Base-by-base conservation (phyloP, 2,329 filamentous ascomycete species). In the Ophiostoma fasciatum region DNA sequence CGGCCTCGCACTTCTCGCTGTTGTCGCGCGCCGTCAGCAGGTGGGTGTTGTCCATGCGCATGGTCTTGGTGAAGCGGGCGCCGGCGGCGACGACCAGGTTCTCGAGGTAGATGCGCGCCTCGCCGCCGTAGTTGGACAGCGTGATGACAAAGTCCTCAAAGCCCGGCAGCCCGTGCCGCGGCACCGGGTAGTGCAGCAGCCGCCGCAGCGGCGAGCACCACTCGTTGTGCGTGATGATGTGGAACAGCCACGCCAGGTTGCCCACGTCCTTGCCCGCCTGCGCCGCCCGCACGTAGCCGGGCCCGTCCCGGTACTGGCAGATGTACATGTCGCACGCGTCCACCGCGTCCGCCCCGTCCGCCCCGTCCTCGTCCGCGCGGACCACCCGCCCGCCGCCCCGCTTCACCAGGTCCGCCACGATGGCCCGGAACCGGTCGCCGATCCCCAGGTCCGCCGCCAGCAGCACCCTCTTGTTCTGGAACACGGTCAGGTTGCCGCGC, bases 11-110 rank as follows among this genome's bases (percentile, higher is more conserved):
- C 57, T 98, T 98, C 52, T 96, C 90, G 50, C 88, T 92, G 38
- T 75, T 74, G 40, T 78, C 75, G 48, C 93, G 81, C 5, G 90
- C 90, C 0, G 88, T 94, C 49, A 98, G 79, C 1, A 98, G 71
- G 58, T 98, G 90, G 0, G 87, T 96, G 54, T 98, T 96, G 43
- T 94, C 85, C 46, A 81, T 74, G 55, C 84, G 92, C 74, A 98
- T 82, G 0, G 84, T 92, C 60, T 92, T 93, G 21, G 90, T 98
- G 52, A 84, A 96, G 42, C 81, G 78, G 8, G 82, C 88, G 13
- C 90, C 90, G 13, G 79, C 68, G 18, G 85, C 85, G 41, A 66
- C 74, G 48, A 94, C 80, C 26, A 98, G 67, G 47, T 94, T 96
- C 56, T 96, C 87, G 5, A 98, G 67, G 50, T 96, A 98, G 35